Conservation (phyloP, 129 eudicot genomes). For the Centrapalus pauciflorus region DNA sequence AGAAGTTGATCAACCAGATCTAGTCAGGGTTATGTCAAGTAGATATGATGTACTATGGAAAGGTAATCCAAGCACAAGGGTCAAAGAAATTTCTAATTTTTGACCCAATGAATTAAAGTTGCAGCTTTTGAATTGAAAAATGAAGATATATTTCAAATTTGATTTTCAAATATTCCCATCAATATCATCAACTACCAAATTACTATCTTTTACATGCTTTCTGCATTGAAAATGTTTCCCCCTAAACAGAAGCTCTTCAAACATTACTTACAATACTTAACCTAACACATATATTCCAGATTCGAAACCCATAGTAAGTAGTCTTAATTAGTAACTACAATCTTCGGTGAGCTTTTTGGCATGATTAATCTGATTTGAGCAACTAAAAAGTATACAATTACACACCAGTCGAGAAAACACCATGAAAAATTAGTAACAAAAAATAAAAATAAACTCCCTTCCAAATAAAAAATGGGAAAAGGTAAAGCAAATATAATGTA, state of each 20-base stretch:
- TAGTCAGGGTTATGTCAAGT: no score
- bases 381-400: no score
- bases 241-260: neutral
- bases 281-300: neutral
- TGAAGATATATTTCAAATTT: neutral
- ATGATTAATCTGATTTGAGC: neutral
- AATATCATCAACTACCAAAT: conserved; percentile 25
- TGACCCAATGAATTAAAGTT: neutral
- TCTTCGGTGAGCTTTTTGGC: neutral
- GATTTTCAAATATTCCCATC: neutral
- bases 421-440: no score
- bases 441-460: no score
- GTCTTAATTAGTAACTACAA: neutral
- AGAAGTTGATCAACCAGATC: no score
- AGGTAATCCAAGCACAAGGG: no score
- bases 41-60: no score
- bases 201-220: neutral
- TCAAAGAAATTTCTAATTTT: no score
- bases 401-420: no score
- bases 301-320: neutral
- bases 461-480: no score
- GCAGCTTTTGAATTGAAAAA: neutral
- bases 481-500: no score
- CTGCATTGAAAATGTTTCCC: neutral
- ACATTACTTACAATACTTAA: neutral